Conservation (phyloP, 2,329 filamentous ascomycete genomes). For the Fusarium subglutinans region DNA sequence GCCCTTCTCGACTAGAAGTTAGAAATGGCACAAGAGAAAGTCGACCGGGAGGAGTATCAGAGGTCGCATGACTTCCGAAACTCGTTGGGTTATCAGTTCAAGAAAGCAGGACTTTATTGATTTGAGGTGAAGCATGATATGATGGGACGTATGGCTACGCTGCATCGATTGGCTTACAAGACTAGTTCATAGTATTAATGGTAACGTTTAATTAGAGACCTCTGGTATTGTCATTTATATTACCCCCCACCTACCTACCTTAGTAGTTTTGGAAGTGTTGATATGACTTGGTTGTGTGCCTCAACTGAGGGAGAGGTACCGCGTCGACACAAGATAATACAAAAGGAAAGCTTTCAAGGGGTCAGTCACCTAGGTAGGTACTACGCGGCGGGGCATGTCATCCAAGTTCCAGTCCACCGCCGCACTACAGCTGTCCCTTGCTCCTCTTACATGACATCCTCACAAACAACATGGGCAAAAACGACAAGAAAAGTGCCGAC, state of each 20-base stretch:
- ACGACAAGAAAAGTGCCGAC: slow-evolving; percentile 54
- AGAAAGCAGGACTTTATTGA: slow-evolving; percentile 2
- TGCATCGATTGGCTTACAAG: not conserved
- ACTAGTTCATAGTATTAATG: slow-evolving; percentile 5
- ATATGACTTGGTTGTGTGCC: not conserved
- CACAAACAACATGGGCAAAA: slow-evolving; percentile 48
- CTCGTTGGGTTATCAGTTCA: slow-evolving; percentile 32
- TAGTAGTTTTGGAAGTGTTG: not conserved
- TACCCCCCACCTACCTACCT: not conserved
- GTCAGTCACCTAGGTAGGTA: slow-evolving; percentile 7
- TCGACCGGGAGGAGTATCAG: slow-evolving; percentile 43
- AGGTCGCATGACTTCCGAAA: slow-evolving; percentile 40
- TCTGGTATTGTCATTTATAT: not conserved
- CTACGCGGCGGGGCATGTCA: slow-evolving; percentile 27
- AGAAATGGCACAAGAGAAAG: slow-evolving; percentile 44
- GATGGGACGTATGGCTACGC: not conserved
- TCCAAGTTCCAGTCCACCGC: slow-evolving; percentile 14
- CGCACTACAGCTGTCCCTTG: slow-evolving; percentile 5
- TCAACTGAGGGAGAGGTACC: not conserved
- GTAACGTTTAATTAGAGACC: not conserved
- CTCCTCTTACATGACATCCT: slow-evolving; percentile 8
- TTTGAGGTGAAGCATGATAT: not conserved
- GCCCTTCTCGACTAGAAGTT: slow-evolving; percentile 55
- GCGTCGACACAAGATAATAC: slow-evolving; percentile 1
- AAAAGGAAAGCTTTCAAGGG: slow-evolving; percentile 17